Evolutionary conservation across 495 filamentous ascomycete genomes (phyloP), one percentile per base, ranked within the genome.

Genomic region (Xylaria intraflava): DNA sequence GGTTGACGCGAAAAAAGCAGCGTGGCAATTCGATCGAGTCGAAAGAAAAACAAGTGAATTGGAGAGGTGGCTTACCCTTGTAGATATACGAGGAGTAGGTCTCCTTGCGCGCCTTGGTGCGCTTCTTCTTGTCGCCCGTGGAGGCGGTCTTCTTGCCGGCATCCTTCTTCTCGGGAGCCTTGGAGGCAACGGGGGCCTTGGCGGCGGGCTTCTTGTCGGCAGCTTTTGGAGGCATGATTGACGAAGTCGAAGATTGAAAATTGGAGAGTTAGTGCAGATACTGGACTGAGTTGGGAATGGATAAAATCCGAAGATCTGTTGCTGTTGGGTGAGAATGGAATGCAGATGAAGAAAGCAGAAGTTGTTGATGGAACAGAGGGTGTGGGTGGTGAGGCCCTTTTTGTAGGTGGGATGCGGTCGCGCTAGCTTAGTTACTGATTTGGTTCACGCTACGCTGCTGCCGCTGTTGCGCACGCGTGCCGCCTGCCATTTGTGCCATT

Each of bases 51-150:
- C 9, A 35, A 6, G 11, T 22, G 23, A 9, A 30, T 35, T 36
- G 22, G 12, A 35, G 49, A 23, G 23, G 40, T 49, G 50, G 68
- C 86, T 74, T 74, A 96, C 93, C 93, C 82, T 98, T 98, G 86
- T 98, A 98, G 81, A 98, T 98, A 85, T 98, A 98, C 39, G 87
- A 93, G 61, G 89, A 95, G 80, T 98, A 98, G 49, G 93, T 98
- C 84, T 98, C 93, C 88, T 96, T 96, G 76, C 93, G 86, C 63
- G 93, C 87, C 92, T 98, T 98, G 82, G 89, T 95, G 65, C 94
- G 89, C 90, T 98, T 98, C 88, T 97, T 98, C 90, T 98, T 97
- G 55, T 97, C 93, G 56, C 92, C 93, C 68, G 89, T 78, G 35
- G 90, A 83, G 33, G 93, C 89, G 38, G 93, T 96, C 86, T 96